Conservation (phyloP, 768 basidiomycete species). For the Termitomyces eurrhizus region DNA sequence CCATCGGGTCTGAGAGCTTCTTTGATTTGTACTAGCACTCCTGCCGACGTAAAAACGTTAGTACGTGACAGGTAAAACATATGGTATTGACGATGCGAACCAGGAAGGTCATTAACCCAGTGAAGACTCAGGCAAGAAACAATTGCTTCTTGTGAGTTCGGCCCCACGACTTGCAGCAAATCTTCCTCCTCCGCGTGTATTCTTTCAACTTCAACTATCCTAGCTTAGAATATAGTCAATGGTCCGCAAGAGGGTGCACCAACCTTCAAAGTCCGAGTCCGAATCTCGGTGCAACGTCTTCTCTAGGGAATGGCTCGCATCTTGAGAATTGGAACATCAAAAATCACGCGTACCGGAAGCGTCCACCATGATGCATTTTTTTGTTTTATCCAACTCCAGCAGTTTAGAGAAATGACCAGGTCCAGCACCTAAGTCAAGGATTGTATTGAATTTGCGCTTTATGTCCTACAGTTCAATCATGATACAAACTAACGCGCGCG, state of each 20-base stretch:
- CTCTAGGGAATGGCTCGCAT: conserved; percentile 37
- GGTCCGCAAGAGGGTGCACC: conserved; percentile 8
- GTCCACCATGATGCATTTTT: conserved; percentile 82
- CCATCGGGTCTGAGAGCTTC: conserved; percentile 87
- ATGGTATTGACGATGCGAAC: conserved; percentile 34
- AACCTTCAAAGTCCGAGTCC: conserved; percentile 80
- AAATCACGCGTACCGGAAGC: conserved; percentile 59
- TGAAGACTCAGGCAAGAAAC: conserved; percentile 91
- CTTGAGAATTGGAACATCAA: neutral
- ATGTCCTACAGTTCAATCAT: conserved; percentile 63
- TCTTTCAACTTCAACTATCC: conserved; percentile 70
- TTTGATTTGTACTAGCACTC: conserved; percentile 80
- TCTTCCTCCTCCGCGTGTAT: conserved; percentile 83
- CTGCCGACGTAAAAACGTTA: conserved; percentile 31
- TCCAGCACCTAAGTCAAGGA: conserved; percentile 89
- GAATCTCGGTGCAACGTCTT: conserved; percentile 71
- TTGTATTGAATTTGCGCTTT: conserved; percentile 70
- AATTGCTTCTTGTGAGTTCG: conserved; percentile 84
- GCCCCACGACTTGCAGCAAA: conserved; percentile 59
- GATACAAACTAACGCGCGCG: neutral
- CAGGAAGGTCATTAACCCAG: conserved; percentile 97
- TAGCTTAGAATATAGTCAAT: neutral
- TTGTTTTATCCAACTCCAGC: conserved; percentile 60
- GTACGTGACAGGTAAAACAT: neutral
- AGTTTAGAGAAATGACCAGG: conserved; percentile 90